Conservation (phyloP, 371 early-diverging fungal species). For the Apophysomyces elegans region DNA sequence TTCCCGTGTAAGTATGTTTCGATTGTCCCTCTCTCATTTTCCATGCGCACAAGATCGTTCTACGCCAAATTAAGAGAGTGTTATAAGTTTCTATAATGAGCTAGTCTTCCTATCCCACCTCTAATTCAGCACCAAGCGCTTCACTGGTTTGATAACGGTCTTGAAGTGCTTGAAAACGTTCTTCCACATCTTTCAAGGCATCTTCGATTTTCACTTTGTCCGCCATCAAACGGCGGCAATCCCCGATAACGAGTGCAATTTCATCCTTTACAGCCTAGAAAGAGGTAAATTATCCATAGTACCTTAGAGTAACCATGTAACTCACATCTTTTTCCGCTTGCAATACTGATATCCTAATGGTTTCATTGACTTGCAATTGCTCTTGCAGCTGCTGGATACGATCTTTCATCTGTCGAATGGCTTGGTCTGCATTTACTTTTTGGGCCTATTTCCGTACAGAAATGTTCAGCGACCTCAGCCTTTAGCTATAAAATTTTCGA, state of each 20-base stretch:
- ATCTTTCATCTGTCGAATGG: neutral
- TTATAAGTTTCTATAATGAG: neutral
- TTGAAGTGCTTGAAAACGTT: conserved; percentile 16
- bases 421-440: neutral
- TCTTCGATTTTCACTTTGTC: conserved; percentile 2
- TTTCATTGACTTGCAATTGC: conserved; percentile 63
- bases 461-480: neutral
- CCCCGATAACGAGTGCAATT: conserved; percentile 12
- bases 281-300: too few relatives aligned
- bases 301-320: too few relatives aligned
- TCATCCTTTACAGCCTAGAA: neutral
- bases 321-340: conserved; percentile 51
- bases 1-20: too few relatives aligned
- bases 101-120: neutral
- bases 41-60: too few relatives aligned
- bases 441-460: neutral
- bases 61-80: neutral
- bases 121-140: too few relatives aligned
- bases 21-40: too few relatives aligned
- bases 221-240: conserved; percentile 19
- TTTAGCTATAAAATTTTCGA: too few relatives aligned
- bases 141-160: conserved; percentile 13
- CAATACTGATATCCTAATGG: conserved; percentile 60
- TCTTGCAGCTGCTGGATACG: neutral
- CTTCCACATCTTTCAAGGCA: conserved; percentile 11